phyloP scores from a whole-genome alignment of 1,284 basidiomycete genomes.

The Irpex rosettiformis region DNA sequence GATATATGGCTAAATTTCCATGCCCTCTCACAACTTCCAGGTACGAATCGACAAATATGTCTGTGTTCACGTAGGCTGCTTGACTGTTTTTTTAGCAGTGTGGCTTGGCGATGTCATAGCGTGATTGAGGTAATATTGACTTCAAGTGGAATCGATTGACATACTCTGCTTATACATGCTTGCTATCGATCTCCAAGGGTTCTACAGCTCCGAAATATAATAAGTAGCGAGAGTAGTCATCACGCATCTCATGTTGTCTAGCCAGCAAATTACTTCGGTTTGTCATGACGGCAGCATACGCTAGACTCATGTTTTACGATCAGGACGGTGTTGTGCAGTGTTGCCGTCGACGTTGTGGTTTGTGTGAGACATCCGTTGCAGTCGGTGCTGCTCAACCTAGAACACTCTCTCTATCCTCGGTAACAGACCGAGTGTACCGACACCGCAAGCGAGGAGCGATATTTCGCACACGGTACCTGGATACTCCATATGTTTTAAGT shows the following conservation, averaged over 20 bases:
- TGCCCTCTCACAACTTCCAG: not conserved
- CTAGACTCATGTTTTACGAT: too few relatives aligned
- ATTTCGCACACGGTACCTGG: not conserved
- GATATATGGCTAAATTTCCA: not conserved
- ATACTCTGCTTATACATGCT: not conserved
- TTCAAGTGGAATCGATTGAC: not conserved
- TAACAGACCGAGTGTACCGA: not conserved
- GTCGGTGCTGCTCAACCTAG: not conserved
- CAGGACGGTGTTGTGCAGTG: too few relatives aligned
- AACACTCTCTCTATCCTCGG: not conserved
- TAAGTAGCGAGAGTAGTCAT: too few relatives aligned
- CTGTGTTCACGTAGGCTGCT: not conserved
- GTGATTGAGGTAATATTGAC: not conserved
- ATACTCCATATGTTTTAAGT: not conserved
- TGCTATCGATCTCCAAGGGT: not conserved
- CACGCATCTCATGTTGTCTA: too few relatives aligned
- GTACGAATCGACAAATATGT: not conserved
- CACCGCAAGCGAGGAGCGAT: not conserved
- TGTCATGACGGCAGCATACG: too few relatives aligned
- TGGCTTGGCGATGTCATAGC: not conserved
- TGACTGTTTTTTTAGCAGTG: not conserved
- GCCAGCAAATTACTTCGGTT: too few relatives aligned
- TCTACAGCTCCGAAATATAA: too few relatives aligned
- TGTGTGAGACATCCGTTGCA: too few relatives aligned
- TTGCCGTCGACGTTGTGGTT: too few relatives aligned